Evolutionary conservation across 2,329 filamentous ascomycete species (phyloP), one percentile per base, ranked within the genome.

Genomic region (Alternaria sp.): DNA sequence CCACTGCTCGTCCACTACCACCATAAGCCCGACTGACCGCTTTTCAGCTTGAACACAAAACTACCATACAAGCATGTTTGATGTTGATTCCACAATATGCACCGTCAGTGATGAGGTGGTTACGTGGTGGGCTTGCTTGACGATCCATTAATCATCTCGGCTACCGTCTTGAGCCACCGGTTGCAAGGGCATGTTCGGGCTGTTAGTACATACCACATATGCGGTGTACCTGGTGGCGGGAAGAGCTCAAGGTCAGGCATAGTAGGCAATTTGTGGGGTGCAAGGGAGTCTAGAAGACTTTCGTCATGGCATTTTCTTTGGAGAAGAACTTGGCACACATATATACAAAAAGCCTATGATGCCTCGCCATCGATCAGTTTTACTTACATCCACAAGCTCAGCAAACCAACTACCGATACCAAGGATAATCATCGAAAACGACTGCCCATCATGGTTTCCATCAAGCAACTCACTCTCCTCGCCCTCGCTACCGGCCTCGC

Each of bases 381-480:
- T 36, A 25, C 27, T n/a, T 5, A 22, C 12, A 20, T 2, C 46
- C 8, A 32, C 8, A 27, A 30, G 16, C 14, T 54, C 46, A 25
- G 12, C 7, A 5, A 34, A 25, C 18, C 27, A 50, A 27, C 52
- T 43, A 12, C n/a, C 20, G 10, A 30, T n/a, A n/a, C n/a, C 25
- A 18, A 22, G 20, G 27, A 25, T 3, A 12, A 38, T 12, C 34
- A 16, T 1, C 36, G n/a, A 41, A 50, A 27, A 16, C 44, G n/a
- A 18, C 28, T 20, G 14, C 27, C 25, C 64, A 73, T 61, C 59
- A 71, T 74, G 64, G 62, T 74, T 10, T 73, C 71, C 8, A 41
- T 78, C 51, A 74, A 72, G 59, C 70, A 74, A 38, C 44, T 77
- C 45, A 62, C 71, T 43, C 30, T 78, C 48, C 41, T 74, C 36